A percentile compares a stretch with the other conserved stretches of the same genome.
Evolutionary conservation across 129 eudicot species (phyloP).

Genomic region (Saposhnikovia divaricata): DNA sequence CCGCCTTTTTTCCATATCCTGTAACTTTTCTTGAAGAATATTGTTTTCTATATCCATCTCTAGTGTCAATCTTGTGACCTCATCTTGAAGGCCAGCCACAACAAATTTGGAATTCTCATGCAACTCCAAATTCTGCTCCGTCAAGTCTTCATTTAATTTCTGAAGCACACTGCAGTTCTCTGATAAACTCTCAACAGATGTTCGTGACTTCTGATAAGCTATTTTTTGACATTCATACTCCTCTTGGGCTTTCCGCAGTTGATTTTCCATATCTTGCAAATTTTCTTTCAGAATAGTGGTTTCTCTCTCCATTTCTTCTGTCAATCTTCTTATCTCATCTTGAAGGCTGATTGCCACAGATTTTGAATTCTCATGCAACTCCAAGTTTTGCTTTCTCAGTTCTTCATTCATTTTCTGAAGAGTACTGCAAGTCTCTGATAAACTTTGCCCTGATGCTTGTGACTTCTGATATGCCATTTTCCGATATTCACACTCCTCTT

Average conservation of each 20-base stretch:
- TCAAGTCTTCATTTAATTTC: constrained; percentile 41
- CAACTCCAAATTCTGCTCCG: constrained; percentile 32
- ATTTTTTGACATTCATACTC: constrained; percentile 34
- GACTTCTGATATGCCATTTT: constrained; percentile 40
- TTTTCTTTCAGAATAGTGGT: constrained; percentile 21
- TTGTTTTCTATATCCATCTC: constrained; percentile 21
- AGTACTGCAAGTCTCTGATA: constrained; percentile 29
- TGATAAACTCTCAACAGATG: constrained; percentile 31
- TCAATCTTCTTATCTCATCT: constrained; percentile 32
- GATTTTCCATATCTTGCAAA: constrained; percentile 29
- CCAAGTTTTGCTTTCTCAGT: constrained; percentile 30
- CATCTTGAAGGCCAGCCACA: constrained; percentile 38
- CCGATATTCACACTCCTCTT: constrained; percentile 39
- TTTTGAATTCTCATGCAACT: constrained; percentile 29
- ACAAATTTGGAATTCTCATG: constrained; percentile 28
- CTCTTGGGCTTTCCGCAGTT: constrained; percentile 27
- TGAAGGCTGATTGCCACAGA: constrained; percentile 30
- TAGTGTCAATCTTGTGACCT: constrained; percentile 22
- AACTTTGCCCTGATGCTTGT: constrained; percentile 41
- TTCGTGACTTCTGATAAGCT: constrained; percentile 42
- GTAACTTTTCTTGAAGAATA: constrained; percentile 24
- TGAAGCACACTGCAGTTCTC: constrained; percentile 36
- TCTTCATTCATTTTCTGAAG: constrained; percentile 47
- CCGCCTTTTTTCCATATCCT: constrained; percentile 26
- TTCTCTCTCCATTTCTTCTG: constrained; percentile 20